Base-by-base conservation (phyloP, 495 filamentous ascomycete species). In the Talaromyces wortmannii region DNA sequence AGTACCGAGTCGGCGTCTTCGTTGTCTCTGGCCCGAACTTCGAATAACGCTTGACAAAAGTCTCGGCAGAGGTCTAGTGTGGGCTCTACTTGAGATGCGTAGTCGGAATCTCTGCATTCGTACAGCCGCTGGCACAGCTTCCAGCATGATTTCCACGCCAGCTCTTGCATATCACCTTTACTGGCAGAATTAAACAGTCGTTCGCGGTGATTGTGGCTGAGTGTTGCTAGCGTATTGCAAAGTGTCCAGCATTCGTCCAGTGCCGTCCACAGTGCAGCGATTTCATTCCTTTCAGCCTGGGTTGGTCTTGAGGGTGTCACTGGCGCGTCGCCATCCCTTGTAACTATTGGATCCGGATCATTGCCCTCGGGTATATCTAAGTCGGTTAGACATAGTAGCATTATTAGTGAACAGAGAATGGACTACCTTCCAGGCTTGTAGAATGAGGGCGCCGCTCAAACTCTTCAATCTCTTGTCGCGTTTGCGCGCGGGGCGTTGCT, bases 131-230 rank as follows among this genome's bases (percentile, higher is more conserved):
- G 88, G 66, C 91, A 96, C 18, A 96, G 75, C 60, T 84, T 83
- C 91, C 91, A 96, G 66, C 91, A 96, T 64, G 86, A 89, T 65
- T 88, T 87, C 91, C 91, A 96, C 0, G 91, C 90, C 58, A 83
- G 81, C 62, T 95, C 88, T 65, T 94, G 87, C 36, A 83, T 79
- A 50, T 89, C 86, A 23, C 84, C 84, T 17, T 84, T 86, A 30
- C 82, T 81, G 5, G 83, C 80, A 17, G 61, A 70, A 62, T 81
- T 86, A 63, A 90, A 89, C 8, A 91, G 85, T 18, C 87, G 77
- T 62, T 89, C 81, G 16, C 90, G 86, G 61, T 96, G 90, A 56
- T 87, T 87, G 16, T 86, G 90, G 70, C 91, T 95, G 29, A 96
- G 76, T 51, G 79, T 86, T 18, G 91, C 90, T 43, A 96, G 73